A percentile compares a stretch with the other conserved stretches of the same genome.
Conservation (phyloP, 768 basidiomycete species). For the Amyloporia xantha region DNA sequence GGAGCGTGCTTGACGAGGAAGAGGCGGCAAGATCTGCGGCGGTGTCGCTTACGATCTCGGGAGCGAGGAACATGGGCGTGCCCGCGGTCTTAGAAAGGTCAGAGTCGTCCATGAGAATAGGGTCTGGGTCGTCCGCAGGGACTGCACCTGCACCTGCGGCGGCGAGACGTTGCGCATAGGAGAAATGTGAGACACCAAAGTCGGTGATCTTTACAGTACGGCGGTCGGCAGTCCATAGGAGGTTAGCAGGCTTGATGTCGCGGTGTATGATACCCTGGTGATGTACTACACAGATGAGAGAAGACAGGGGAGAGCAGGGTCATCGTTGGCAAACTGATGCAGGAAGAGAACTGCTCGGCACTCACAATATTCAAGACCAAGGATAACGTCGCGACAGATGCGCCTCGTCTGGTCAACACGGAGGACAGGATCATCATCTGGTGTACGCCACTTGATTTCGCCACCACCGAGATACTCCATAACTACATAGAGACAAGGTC, state of each 20-base stretch:
- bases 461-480: slow-evolving; percentile 97
- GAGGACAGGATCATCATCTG: slow-evolving; percentile 61
- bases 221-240: slow-evolving; percentile 84
- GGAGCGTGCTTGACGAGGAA: slow-evolving; percentile 21
- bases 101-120: slow-evolving; percentile 73
- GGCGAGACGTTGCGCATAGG: slow-evolving; percentile 76
- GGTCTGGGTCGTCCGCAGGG: slow-evolving; percentile 34
- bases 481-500: slow-evolving; percentile 40
- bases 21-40: slow-evolving; percentile 26
- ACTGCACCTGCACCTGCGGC: slow-evolving; percentile 44
- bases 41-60: slow-evolving; percentile 80
- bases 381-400: slow-evolving; percentile 88
- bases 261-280: slow-evolving; percentile 98
- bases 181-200: slow-evolving; percentile 97
- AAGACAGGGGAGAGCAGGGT: not conserved
- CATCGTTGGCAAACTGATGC: slow-evolving; percentile 5
- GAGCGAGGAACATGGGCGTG: slow-evolving; percentile 93
- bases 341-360: slow-evolving; percentile 16
- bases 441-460: slow-evolving; percentile 85
- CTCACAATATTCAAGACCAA: slow-evolving; percentile 93
- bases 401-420: slow-evolving; percentile 76
- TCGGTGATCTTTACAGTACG: slow-evolving; percentile 94
- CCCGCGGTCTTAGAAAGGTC: slow-evolving; percentile 90
- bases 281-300: slow-evolving; percentile 58
- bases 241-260: slow-evolving; percentile 98